Evolutionary conservation across 2,329 filamentous ascomycete genomes (phyloP), one percentile per base, ranked within the genome.

Genomic region (Alternaria burnsii): DNA sequence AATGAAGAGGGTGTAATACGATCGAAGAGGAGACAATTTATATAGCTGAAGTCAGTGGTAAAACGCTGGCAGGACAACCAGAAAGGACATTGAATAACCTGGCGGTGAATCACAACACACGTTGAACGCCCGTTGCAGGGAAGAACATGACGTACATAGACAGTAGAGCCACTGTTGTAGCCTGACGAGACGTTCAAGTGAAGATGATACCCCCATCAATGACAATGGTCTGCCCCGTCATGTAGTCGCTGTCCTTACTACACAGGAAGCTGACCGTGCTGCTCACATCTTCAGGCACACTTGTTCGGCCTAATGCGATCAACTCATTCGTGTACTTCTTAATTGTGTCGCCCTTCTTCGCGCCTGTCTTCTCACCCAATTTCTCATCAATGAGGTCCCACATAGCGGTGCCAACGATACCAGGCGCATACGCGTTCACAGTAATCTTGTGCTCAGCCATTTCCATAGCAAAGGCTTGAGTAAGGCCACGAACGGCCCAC

Each of bases 331-430:
- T 82, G 61, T 85, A 86, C 69, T 86, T 85, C 71, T 84, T 83
- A 56, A 88, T 85, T 3, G 82, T 84, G 24, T 85, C 82, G 2
- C 85, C 85, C 66, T 82, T 85, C 67, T 81, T 76, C 0, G 79
- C 77, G 0, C 85, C 87, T 1, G 76, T 80, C 58, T 82, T 81
- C 71, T 85, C 81, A 0, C 83, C 86, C 32, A 89, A 63, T 58
- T 84, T 84, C 63, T 86, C 84, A 61, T 91, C 89, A 55, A 91
- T 90, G 2, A 86, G 71, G 46, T 90, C 88, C 88, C 88, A 91
- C 88, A 91, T 91, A 0, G 82, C 80, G 0, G 88, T 90, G 0
- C 84, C 87, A 0, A 91, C 87, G 48, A 91, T 89, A 0, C 89
- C 89, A 0, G 89, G 89, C 0, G 87, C 88, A 68, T 90, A 91